Conservation (phyloP, 768 basidiomycete species). For the Mycena sanguinolenta region DNA sequence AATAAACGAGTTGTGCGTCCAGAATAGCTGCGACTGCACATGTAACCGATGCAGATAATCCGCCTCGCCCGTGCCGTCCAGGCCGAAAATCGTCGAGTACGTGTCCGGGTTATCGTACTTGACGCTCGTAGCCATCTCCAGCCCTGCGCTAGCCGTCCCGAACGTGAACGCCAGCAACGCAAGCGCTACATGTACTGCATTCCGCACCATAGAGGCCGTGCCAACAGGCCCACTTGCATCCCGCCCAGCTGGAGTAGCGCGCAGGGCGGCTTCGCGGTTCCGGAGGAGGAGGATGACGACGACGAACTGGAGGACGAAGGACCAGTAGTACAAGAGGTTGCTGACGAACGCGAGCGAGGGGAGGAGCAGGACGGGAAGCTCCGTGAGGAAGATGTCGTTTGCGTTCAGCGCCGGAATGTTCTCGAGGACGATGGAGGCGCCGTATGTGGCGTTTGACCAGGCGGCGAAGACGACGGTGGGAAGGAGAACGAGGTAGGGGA, state of each 20-base stretch:
- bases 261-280: constrained; percentile 28
- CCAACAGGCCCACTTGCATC: no score
- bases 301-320: constrained; percentile 26
- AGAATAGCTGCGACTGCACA: constrained; percentile 7
- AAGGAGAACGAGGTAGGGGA: constrained; percentile 30
- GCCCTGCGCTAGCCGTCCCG: constrained; percentile 27
- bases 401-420: constrained; percentile 20
- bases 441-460: constrained; percentile 30
- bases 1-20: constrained; percentile 17
- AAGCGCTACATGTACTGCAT: constrained; percentile 22
- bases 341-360: constrained; percentile 17
- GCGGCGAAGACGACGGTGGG: constrained; percentile 29
- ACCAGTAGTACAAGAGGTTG: constrained; percentile 28
- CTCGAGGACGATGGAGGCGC: constrained; percentile 18
- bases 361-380: constrained; percentile 6
- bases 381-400: neutral
- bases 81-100: no score
- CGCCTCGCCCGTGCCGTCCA: no score
- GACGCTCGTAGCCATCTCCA: constrained; percentile 29
- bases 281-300: constrained; percentile 22
- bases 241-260: constrained; percentile 17
- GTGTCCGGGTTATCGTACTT: neutral
- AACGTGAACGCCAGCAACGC: constrained; percentile 30
- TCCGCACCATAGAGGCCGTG: constrained; percentile 28
- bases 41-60: neutral